A percentile compares a stretch with the other conserved stretches of the same genome.
Evolutionary conservation across 2,329 filamentous ascomycete species (phyloP).

Genomic region (Trichoderma sp.): DNA sequence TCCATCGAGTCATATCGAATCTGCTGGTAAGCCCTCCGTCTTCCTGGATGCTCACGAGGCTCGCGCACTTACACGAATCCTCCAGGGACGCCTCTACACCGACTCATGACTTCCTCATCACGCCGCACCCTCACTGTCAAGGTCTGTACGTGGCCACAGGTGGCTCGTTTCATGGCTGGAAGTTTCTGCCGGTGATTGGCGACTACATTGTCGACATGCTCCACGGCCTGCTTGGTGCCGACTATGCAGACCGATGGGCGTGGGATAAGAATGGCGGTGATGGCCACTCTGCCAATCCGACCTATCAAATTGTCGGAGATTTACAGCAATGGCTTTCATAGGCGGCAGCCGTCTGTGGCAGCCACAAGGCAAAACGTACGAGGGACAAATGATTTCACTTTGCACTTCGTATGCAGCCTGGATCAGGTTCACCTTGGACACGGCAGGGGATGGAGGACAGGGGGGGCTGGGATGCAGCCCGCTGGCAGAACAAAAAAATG

Average conservation of each 20-base stretch:
- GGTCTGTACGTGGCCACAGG: constrained; percentile 63
- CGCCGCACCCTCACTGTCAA: constrained; percentile 50
- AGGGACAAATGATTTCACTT: too few relatives aligned
- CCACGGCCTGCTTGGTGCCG: constrained; percentile 44
- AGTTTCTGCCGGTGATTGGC: constrained; percentile 65
- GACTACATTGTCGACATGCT: constrained; percentile 59
- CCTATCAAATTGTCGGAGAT: constrained; percentile 47
- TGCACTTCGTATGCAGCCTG: not conserved
- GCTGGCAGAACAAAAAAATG: not conserved
- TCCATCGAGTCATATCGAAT: constrained; percentile 49
- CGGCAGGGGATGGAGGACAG: constrained; percentile 3
- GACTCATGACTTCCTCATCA: constrained; percentile 64
- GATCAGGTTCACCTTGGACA: not conserved
- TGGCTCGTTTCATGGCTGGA: constrained; percentile 67
- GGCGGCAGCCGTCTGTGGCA: constrained; percentile 11
- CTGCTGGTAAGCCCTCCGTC: constrained; percentile 46
- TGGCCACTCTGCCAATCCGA: constrained; percentile 47
- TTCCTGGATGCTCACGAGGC: not conserved
- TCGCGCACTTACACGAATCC: constrained; percentile 28
- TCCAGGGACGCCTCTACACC: constrained; percentile 63
- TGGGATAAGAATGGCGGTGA: constrained; percentile 50
- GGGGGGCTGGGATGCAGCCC: not conserved
- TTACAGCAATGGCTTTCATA: constrained; percentile 44
- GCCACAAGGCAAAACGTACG: not conserved
- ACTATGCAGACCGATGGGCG: constrained; percentile 48